Evolutionary conservation across 2,329 filamentous ascomycete genomes (phyloP).

Genomic region (Phialocephala sp.): DNA sequence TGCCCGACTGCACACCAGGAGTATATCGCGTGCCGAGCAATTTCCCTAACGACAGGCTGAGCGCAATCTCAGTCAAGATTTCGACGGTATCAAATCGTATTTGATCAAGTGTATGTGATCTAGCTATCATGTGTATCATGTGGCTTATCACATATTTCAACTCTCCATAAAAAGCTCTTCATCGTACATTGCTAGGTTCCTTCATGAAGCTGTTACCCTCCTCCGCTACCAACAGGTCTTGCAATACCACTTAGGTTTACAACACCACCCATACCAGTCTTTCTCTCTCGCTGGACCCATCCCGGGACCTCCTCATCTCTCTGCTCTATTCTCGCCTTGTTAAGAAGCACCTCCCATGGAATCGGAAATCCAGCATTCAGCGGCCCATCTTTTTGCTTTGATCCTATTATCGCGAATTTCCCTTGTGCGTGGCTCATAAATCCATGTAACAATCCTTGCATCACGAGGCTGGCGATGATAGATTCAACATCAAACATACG

Average conservation of each 20-base stretch:
- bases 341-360: slow-evolving; percentile 71
- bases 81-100: too few species aligned
- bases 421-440: slow-evolving; percentile 80
- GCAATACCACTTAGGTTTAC: slow-evolving; percentile 60
- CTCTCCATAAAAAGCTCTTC: not conserved
- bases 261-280: slow-evolving; percentile 55
- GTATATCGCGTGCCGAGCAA: too few species aligned
- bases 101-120: not conserved
- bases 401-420: slow-evolving; percentile 83
- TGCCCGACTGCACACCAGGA: too few species aligned
- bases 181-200: not conserved
- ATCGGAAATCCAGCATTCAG: slow-evolving; percentile 76
- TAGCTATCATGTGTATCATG: not conserved
- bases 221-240: slow-evolving; percentile 51
- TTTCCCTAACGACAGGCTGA: too few species aligned
- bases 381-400: slow-evolving; percentile 68
- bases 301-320: slow-evolving; percentile 66
- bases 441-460: slow-evolving; percentile 81
- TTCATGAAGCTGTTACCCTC: not conserved
- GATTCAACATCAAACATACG: slow-evolving; percentile 74
- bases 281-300: slow-evolving; percentile 64
- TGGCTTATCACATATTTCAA: not conserved
- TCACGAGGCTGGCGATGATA: slow-evolving; percentile 75
- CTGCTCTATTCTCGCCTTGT: slow-evolving; percentile 63
- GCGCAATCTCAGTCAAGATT: too few species aligned